Base-by-base conservation (phyloP, 1,139 yeast species). In the Hanseniaspora uvarum region DNA sequence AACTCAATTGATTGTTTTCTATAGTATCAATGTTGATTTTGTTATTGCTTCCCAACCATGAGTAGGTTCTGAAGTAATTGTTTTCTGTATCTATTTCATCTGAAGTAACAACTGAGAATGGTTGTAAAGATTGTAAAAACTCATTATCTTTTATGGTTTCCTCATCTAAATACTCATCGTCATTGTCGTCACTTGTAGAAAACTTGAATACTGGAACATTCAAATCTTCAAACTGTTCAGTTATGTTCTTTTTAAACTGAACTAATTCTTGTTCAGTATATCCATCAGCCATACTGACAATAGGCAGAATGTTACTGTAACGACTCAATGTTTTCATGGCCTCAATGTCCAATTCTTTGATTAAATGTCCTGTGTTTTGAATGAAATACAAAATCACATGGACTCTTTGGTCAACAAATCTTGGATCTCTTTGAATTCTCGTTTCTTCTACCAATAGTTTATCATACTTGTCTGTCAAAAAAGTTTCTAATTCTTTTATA, bases 381-480 rank as follows among this genome's bases (percentile, higher is more conserved):
- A 84, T 75, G 61, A 84, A 82, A 65, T 84, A 84, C 55, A 84
- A 68, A 62, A 84, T 75, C 5, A 78, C 80, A 63, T 84, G 94
- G 46, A 84, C 86, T 63, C 89, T 74, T 10, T 87, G 80, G 65
- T 84, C 94, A 59, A 79, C 80, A 61, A 84, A 84, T 55, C 88
- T 70, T 31, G 94, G 94, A 63, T 84, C 83, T 77, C 94, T 79
- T 69, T 78, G 79, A 59, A 84, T 79, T 61, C 86, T 72, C 1
- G 88, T 82, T 63, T 84, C 92, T 65, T 84, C 94, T 5, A 86
- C 84, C 58, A 84, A 72, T 6, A 83, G 86, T 59, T 78, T 76
- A 65, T 83, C 89, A 67, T 86, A 89, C 68, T 89, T 96, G 65
- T 82, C 86, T 64, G 86, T 92, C 60, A 92, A 72, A 66, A 81